Evolutionary conservation across 208 protist species (phyloP).

Genomic region (Leishmania tropica): DNA sequence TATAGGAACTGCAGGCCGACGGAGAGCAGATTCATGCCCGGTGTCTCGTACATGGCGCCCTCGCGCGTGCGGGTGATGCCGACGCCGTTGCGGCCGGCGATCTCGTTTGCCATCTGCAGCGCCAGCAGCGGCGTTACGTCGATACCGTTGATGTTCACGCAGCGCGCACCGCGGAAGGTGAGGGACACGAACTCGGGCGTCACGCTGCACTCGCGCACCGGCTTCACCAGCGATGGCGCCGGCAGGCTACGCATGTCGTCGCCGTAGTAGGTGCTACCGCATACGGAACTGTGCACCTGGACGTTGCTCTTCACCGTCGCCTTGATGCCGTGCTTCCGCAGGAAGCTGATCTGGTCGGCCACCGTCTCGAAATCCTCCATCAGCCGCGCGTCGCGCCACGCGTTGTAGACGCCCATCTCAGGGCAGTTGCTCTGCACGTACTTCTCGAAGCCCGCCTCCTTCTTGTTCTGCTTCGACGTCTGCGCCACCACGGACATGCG

Average conservation of each 20-base stretch:
- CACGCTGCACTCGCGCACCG: constrained; percentile 62
- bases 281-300: constrained; percentile 86
- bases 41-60: constrained; percentile 90
- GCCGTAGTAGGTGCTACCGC: constrained; percentile 84
- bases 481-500: constrained; percentile 90
- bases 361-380: constrained; percentile 82
- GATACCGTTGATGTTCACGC: constrained; percentile 83
- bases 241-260: constrained; percentile 62
- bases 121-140: constrained; percentile 82
- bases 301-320: constrained; percentile 49
- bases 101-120: constrained; percentile 86
- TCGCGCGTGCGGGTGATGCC: constrained; percentile 81
- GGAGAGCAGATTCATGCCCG: constrained; percentile 88
- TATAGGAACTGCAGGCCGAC: constrained; percentile 79
- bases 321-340: constrained; percentile 78
- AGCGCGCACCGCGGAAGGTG: constrained; percentile 71
- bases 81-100: constrained; percentile 88
- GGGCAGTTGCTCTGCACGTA: constrained; percentile 85
- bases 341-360: constrained; percentile 78
- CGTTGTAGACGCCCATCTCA: constrained; percentile 90
- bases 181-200: constrained; percentile 85
- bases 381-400: constrained; percentile 86
- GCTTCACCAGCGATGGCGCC: constrained; percentile 58
- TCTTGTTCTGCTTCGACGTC: constrained; percentile 83
- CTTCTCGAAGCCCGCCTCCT: constrained; percentile 89